A percentile compares a stretch with the other conserved stretches of the same genome.
Evolutionary conservation across 2,329 filamentous ascomycete species (phyloP).

Genomic region (Sphaerulina populicola): DNA sequence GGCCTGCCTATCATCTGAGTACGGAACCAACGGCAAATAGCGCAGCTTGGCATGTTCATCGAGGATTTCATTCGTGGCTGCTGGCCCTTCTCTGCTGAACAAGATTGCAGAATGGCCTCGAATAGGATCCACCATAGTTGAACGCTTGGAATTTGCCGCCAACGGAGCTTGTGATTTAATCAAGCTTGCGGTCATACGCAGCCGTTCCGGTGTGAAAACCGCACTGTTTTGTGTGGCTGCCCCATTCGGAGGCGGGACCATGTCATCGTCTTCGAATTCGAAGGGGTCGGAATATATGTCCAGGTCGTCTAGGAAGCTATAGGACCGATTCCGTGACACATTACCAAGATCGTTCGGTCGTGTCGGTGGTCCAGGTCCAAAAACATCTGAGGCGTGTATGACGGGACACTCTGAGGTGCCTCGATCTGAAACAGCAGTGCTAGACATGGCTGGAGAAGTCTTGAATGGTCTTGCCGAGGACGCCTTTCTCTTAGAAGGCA

Average conservation of each 20-base stretch:
- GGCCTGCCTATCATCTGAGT: not conserved
- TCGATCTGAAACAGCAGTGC: not conserved
- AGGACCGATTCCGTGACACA: not conserved
- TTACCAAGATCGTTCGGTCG: not conserved
- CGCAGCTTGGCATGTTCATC: conserved; percentile 8
- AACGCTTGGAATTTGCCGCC: conserved; percentile 2
- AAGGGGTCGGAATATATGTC: conserved; percentile 9
- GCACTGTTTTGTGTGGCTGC: not conserved
- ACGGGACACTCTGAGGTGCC: conserved; percentile 10
- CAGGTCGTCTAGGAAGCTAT: conserved; percentile 1
- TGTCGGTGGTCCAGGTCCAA: conserved; percentile 9
- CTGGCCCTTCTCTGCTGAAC: conserved; percentile 12
- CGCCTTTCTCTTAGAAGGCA: conserved; percentile 27
- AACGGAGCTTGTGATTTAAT: conserved; percentile 4
- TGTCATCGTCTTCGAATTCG: conserved; percentile 8
- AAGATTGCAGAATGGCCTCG: conserved; percentile 19
- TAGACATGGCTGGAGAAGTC: conserved; percentile 8
- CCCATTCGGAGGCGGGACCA: not conserved
- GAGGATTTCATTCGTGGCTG: not conserved
- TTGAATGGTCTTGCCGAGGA: conserved; percentile 18
- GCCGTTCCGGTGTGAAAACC: not conserved
- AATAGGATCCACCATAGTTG: not conserved
- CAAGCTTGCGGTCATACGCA: conserved; percentile 9
- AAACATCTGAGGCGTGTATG: conserved; percentile 18
- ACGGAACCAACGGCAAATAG: conserved; percentile 21